phyloP scores from a whole-genome alignment of 192 early-diverging fungal genomes.

The Coemansia reversa region DNA sequence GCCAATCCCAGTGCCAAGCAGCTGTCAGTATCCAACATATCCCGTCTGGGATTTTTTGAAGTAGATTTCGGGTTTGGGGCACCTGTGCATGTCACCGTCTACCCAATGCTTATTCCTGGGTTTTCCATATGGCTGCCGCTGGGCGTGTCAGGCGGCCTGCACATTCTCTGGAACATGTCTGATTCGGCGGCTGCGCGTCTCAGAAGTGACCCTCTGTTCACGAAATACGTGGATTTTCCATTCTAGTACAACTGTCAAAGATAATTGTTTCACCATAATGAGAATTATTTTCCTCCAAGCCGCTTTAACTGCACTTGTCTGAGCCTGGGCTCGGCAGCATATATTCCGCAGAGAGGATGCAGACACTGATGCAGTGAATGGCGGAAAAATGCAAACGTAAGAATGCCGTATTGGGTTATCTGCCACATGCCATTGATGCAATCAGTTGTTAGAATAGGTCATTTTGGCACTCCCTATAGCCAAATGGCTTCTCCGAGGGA shows the following conservation, averaged over 20 bases:
- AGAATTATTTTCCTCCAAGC: not conserved
- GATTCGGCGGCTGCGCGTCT: slow-evolving; percentile 5
- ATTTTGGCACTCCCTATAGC: no score
- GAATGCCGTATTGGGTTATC: not conserved
- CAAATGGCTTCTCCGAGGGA: no score
- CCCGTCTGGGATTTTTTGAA: slow-evolving; percentile 23
- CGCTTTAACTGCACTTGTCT: not conserved
- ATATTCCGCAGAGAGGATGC: not conserved
- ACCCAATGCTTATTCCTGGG: slow-evolving; percentile 40
- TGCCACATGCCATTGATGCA: not conserved
- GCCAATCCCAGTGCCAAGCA: slow-evolving; percentile 25
- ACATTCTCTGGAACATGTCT: slow-evolving; percentile 42
- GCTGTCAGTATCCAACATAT: slow-evolving; percentile 40
- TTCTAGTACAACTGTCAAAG: slow-evolving; percentile 8
- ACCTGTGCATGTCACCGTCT: slow-evolving; percentile 27
- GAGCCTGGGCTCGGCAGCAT: not conserved
- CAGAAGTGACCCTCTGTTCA: slow-evolving; percentile 12
- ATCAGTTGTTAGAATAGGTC: not conserved
- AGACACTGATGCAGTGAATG: not conserved
- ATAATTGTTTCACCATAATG: not conserved
- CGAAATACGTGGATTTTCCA: slow-evolving; percentile 29
- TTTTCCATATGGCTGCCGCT: slow-evolving; percentile 38
- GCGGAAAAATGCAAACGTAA: not conserved
- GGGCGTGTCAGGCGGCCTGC: slow-evolving; percentile 25
- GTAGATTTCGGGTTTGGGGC: slow-evolving; percentile 44